A percentile compares a stretch with the other conserved stretches of the same genome.
phyloP scores from a whole-genome alignment of 805 yeast species.

The Dipodascus albidus region DNA sequence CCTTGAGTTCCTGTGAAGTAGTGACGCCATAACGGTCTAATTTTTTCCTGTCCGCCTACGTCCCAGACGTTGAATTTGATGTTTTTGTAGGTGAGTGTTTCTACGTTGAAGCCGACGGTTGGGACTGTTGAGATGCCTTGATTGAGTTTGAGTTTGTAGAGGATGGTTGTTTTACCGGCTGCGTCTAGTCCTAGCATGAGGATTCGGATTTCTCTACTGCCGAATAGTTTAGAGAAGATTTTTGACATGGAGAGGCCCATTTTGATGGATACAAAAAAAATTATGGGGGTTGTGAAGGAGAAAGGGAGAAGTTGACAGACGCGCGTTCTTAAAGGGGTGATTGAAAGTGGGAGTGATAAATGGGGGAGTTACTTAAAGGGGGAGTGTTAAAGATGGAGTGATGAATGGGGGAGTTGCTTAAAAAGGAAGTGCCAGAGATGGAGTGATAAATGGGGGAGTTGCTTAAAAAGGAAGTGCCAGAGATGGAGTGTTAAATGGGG shows the following conservation, averaged over 20 bases:
- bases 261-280: not conserved
- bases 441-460: no score
- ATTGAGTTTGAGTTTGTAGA: constrained; percentile 72
- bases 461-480: no score
- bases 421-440: no score
- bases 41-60: constrained; percentile 91
- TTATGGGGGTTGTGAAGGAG: not conserved
- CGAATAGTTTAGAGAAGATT: constrained; percentile 33
- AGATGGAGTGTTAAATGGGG: no score
- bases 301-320: not conserved
- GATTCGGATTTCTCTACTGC: constrained; percentile 50
- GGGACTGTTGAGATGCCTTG: constrained; percentile 72
- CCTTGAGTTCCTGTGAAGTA: constrained; percentile 91
- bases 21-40: constrained; percentile 91
- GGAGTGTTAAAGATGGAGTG: no score
- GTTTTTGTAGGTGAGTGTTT: constrained; percentile 71
- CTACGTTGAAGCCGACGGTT: constrained; percentile 89
- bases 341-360: no score
- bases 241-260: constrained; percentile 22
- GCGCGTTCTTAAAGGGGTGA: no score
- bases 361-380: no score
- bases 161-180: constrained; percentile 85
- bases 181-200: constrained; percentile 88
- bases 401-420: no score
- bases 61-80: constrained; percentile 86